Evolutionary conservation across 345 rosid genomes (phyloP).

Genomic region (Stellera chamaejasme): DNA sequence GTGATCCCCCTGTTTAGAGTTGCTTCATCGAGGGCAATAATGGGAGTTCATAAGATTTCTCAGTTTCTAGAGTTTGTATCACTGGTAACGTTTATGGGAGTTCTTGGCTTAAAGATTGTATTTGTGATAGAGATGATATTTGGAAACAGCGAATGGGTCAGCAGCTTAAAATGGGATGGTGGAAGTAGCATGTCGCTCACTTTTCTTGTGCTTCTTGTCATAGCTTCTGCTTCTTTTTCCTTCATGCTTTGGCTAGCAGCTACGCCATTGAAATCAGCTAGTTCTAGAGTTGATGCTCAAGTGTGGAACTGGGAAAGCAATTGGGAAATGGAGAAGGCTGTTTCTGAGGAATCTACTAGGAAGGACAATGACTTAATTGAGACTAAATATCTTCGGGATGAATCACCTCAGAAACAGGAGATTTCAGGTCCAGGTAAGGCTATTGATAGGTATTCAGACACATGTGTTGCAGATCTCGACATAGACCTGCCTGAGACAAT

Average conservation of each 20-base stretch:
- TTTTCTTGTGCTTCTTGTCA: slow-evolving; percentile 48
- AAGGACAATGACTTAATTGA: slow-evolving; percentile 34
- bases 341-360: slow-evolving; percentile 26
- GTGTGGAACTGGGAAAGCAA: slow-evolving; percentile 57
- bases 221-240: slow-evolving; percentile 60
- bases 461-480: slow-evolving; percentile 29
- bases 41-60: slow-evolving; percentile 82
- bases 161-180: slow-evolving; percentile 66
- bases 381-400: slow-evolving; percentile 21
- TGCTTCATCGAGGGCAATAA: slow-evolving; percentile 73
- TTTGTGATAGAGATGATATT: slow-evolving; percentile 80
- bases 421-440: slow-evolving; percentile 23
- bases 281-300: slow-evolving; percentile 40
- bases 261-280: slow-evolving; percentile 80
- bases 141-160: slow-evolving; percentile 91
- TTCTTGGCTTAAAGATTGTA: slow-evolving; percentile 67
- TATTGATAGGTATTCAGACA: slow-evolving; percentile 29
- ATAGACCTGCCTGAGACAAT: slow-evolving; percentile 45
- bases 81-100: slow-evolving; percentile 50
- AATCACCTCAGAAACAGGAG: slow-evolving; percentile 24
- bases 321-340: slow-evolving; percentile 35
- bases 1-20: slow-evolving; percentile 87
- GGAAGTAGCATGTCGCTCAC: slow-evolving; percentile 43
- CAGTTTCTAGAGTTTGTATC: slow-evolving; percentile 63
- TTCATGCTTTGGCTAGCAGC: slow-evolving; percentile 87